Evolutionary conservation across 179 eudicot species (phyloP), one percentile per base, ranked within the genome.

Genomic region (Silene noctiflora): DNA sequence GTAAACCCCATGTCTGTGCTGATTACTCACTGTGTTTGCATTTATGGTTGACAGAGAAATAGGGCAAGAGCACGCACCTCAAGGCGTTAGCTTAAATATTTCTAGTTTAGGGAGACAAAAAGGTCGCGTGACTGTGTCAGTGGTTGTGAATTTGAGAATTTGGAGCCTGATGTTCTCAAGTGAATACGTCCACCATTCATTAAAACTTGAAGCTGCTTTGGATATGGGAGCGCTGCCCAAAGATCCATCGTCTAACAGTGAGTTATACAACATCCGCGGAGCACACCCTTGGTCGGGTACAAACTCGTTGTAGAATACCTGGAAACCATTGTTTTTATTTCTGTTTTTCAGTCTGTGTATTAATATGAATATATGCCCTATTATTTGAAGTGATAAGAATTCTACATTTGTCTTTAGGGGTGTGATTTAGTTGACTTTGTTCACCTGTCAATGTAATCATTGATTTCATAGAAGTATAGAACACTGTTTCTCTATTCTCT

Each of bases 41-140:
- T 46, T 44, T 63, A 69, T 56, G 61, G 44, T 71, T 75, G 11
- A 3, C 84, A 81, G 84, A 78, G 81, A 74, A 76, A 75, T 74
- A 69, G 67, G 69, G 39, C 79, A 22, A 78, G 67, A 75, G 19
- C 79, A 69, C 84, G 84, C 19, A 75, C 78, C n/a, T 4, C 31
- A 25, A 61, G 81, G 22, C 79, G 81, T 11, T 81, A 81, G 64
- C 55, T 51, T 17, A 51, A 42, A 16, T 58, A 29, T 35, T 27
- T 58, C 67, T 59, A 29, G 29, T 51, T 19, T 73, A 77, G 68
- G 59, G 35, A 73, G 29, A 16, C 62, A 73, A 74, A 74, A 58
- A 42, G n/a, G 27, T 31, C 62, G 25, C 7, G 4, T 22, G 48
- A 56, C 59, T 58, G 56, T 4, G 31, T 21, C 42, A 74, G 19